Conservation (phyloP, 768 basidiomycete species). For the Lenzites betulinus region DNA sequence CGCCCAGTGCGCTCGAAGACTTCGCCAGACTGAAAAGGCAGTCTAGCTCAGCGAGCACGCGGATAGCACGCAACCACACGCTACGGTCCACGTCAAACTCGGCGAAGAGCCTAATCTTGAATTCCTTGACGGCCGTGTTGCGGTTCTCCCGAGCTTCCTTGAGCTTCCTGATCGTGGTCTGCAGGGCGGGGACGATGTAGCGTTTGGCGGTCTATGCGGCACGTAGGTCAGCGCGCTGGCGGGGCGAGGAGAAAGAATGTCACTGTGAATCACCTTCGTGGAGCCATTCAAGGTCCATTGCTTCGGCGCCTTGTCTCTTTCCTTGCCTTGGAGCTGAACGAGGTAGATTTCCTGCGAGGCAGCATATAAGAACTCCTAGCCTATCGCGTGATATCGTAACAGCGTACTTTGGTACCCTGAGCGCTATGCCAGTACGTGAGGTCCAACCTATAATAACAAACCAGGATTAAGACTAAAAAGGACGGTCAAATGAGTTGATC, state of each 20-base stretch:
- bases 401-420: conserved; percentile 72
- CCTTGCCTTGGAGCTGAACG: conserved; percentile 62
- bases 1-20: conserved; percentile 84
- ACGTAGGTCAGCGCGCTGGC: neutral
- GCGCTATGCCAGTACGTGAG: conserved; percentile 76
- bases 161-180: conserved; percentile 69
- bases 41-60: conserved; percentile 93
- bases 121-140: conserved; percentile 76
- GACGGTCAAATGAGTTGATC: conserved; percentile 14
- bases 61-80: conserved; percentile 80
- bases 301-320: conserved; percentile 67
- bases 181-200: conserved; percentile 75
- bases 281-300: conserved; percentile 80
- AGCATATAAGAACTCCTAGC: neutral
- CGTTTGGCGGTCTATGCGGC: conserved; percentile 63
- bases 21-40: conserved; percentile 92
- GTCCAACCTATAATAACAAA: conserved; percentile 43
- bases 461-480: conserved; percentile 20
- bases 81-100: conserved; percentile 84
- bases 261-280: conserved; percentile 68
- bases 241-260: neutral
- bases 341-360: conserved; percentile 81
- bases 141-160: conserved; percentile 95
- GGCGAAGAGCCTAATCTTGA: conserved; percentile 74
- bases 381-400: neutral